These are phyloP conservation scores for Chimonanthus salicifolius DNA, from an alignment of 164 flowering plant species.

Conservation along the genomic window DNA sequence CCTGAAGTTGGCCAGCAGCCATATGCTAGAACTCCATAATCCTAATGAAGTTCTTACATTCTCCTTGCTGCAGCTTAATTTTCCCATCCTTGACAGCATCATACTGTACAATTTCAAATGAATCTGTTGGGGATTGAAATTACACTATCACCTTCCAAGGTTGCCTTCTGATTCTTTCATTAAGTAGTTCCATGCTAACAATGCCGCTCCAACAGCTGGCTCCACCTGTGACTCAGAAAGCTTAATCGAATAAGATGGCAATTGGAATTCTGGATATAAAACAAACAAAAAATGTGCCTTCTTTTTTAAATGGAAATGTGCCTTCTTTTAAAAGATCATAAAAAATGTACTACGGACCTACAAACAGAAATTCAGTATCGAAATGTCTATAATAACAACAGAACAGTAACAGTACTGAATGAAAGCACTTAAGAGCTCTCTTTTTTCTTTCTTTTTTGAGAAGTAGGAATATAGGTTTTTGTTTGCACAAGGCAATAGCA, in stretches of 20 bases:
- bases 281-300: too few relatives aligned
- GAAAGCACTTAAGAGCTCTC: too few relatives aligned
- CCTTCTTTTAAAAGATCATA: too few relatives aligned
- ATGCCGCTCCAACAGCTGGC: slow-evolving; percentile 95
- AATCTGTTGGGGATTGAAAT: background rate
- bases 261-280: too few relatives aligned
- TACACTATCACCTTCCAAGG: slow-evolving; percentile 20
- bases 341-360: too few relatives aligned
- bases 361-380: too few relatives aligned
- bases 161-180: slow-evolving; percentile 37
- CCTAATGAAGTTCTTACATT: background rate
- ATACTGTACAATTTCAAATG: slow-evolving; percentile 19
- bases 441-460: too few relatives aligned
- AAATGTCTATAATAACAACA: too few relatives aligned
- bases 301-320: too few relatives aligned
- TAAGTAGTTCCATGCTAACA: slow-evolving; percentile 68
- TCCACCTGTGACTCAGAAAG: slow-evolving; percentile 52
- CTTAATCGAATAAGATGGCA: background rate
- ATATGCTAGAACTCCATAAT: background rate
- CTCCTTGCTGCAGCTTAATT: background rate
- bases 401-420: too few relatives aligned
- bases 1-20: background rate
- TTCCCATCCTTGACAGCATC: background rate
- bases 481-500: too few relatives aligned
- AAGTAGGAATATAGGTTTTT: too few relatives aligned